Evolutionary conservation across 441 rosid species (phyloP).

Genomic region (Arabidopsis hybrid): DNA sequence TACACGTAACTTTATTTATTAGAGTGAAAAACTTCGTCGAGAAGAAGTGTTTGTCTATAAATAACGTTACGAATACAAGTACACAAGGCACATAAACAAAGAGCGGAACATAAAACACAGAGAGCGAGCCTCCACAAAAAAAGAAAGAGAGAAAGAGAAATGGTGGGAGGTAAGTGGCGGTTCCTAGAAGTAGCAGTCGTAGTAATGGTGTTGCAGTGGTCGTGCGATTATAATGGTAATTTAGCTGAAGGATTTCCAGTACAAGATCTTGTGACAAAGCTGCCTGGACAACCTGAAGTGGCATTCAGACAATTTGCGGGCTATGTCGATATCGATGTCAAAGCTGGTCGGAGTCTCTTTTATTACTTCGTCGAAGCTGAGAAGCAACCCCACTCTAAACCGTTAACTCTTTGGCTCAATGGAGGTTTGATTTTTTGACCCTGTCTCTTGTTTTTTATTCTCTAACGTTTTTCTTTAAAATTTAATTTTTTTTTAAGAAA

Average conservation of each 20-base stretch:
- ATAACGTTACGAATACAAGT: slow-evolving; percentile 25
- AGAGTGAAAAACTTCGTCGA: neutral
- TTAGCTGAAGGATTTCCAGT: slow-evolving; percentile 55
- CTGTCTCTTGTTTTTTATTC: too few relatives aligned
- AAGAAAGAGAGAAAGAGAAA: slow-evolving; percentile 8
- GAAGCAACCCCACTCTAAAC: slow-evolving; percentile 56
- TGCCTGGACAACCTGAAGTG: slow-evolving; percentile 82
- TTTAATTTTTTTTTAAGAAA: too few relatives aligned
- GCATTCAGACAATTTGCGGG: slow-evolving; percentile 78
- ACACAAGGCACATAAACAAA: slow-evolving; percentile 31
- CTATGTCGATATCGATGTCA: slow-evolving; percentile 70
- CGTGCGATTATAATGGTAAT: slow-evolving; percentile 33
- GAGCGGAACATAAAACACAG: slow-evolving; percentile 16
- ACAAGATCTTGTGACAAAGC: slow-evolving; percentile 70
- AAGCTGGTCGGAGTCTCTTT: slow-evolving; percentile 77
- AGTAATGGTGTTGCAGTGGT: slow-evolving; percentile 36
- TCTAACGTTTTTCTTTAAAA: neutral
- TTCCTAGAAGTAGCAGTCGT: slow-evolving; percentile 36
- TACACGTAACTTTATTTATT: neutral
- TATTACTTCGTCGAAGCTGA: slow-evolving; percentile 87
- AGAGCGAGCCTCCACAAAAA: neutral
- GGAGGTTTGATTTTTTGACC: slow-evolving; percentile 59
- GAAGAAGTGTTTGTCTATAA: slow-evolving; percentile 21
- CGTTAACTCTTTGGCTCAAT: slow-evolving; percentile 92
- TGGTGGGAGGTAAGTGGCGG: slow-evolving; percentile 29